Percentiles rank a stretch among this genome's conserved stretches.
Conservation (phyloP, 1,284 basidiomycete genomes). For the Puccinia brachypodii region DNA sequence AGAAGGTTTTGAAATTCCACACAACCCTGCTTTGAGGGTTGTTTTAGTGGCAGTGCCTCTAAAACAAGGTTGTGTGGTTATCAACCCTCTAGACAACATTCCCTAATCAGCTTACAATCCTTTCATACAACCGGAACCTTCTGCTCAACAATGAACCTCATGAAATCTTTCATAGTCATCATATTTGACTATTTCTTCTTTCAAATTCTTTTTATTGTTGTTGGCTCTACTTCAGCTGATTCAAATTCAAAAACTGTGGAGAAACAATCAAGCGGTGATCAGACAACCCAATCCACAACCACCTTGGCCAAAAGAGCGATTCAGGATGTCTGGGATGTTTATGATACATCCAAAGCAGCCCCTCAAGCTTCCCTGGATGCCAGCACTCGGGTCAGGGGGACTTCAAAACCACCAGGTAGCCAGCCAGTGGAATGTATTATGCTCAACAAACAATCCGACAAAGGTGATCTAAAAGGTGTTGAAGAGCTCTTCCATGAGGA, state of each 20-base stretch:
- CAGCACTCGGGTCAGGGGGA: background rate
- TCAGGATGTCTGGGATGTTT: background rate
- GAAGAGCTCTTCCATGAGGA: background rate
- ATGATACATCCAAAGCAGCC: background rate
- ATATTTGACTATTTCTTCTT: background rate
- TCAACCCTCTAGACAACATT: no score
- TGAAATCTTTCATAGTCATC: conserved; percentile 14
- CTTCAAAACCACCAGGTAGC: background rate
- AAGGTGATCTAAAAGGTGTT: background rate
- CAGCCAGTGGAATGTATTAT: background rate
- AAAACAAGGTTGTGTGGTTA: no score
- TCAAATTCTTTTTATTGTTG: background rate
- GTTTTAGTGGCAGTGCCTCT: no score
- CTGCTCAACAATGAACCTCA: background rate
- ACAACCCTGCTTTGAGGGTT: no score
- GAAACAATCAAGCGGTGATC: background rate
- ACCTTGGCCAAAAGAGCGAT: background rate
- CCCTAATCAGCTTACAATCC: background rate
- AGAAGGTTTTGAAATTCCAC: no score
- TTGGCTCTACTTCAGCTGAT: background rate
- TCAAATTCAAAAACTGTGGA: background rate
- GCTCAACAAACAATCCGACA: background rate
- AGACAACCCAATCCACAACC: background rate
- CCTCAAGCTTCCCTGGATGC: background rate
- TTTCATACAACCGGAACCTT: background rate